Evolutionary conservation across 805 yeast species (phyloP).

Genomic region (Cyberlindnera americana): DNA sequence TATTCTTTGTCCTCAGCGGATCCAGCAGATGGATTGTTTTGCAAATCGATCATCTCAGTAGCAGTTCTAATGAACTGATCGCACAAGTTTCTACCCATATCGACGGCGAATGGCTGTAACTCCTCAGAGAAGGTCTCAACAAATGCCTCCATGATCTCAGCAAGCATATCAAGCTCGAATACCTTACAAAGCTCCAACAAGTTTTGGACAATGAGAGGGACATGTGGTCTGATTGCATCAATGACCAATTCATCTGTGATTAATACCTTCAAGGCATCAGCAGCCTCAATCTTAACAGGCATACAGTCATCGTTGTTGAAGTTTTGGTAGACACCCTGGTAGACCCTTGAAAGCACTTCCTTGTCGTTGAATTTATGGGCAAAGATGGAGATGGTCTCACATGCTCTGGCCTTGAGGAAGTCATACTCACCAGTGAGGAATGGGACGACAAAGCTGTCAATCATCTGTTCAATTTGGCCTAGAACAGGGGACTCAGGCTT

Average conservation of each 20-base stretch:
- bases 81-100: conserved; percentile 55
- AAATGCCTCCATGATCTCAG: conserved; percentile 93
- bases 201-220: conserved; percentile 79
- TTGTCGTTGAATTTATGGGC: conserved; percentile 33
- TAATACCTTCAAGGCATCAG: conserved; percentile 81
- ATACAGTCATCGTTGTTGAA: conserved; percentile 43
- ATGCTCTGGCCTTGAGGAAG: conserved; percentile 73
- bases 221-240: conserved; percentile 63
- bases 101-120: conserved; percentile 81
- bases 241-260: conserved; percentile 66
- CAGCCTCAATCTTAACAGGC: conserved; percentile 83
- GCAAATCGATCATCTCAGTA: conserved; percentile 47
- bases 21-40: conserved; percentile 16
- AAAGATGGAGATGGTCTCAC: conserved; percentile 52
- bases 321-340: conserved; percentile 38
- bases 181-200: conserved; percentile 71
- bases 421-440: conserved; percentile 57
- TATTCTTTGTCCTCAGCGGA: conserved; percentile 55
- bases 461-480: conserved; percentile 64
- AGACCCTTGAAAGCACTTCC: conserved; percentile 37
- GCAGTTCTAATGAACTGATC: conserved; percentile 59
- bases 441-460: conserved; percentile 66
- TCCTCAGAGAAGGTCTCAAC: conserved; percentile 86
- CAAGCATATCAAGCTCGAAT: conserved; percentile 80
- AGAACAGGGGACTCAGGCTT: conserved; percentile 49